These are phyloP conservation scores for Sporormia fimetaria DNA, from an alignment of 495 filamentous ascomycete species.

Conservation along the genomic window DNA sequence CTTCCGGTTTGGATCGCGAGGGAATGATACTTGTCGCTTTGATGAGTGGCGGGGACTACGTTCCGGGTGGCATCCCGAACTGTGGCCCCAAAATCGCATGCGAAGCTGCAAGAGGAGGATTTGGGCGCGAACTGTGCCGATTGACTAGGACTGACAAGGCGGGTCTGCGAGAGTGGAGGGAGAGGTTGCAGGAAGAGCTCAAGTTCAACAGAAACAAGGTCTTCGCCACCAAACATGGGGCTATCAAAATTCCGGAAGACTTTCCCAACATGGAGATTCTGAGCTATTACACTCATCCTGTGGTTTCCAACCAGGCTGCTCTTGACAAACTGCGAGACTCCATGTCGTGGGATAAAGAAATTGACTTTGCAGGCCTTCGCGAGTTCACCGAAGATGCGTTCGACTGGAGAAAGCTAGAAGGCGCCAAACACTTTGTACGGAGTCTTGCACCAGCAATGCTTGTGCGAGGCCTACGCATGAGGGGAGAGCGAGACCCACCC, in stretches of 20 bases:
- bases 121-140: conserved; percentile 66
- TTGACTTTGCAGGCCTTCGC: conserved; percentile 59
- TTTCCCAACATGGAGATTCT: conserved; percentile 75
- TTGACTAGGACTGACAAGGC: conserved; percentile 32
- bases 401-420: conserved; percentile 67
- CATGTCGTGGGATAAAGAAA: conserved; percentile 49
- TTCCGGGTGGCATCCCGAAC: conserved; percentile 75
- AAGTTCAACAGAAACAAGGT: conserved; percentile 72
- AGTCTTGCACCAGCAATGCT: conserved; percentile 71
- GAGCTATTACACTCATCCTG: conserved; percentile 75
- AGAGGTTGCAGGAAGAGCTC: conserved; percentile 61
- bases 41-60: conserved; percentile 93
- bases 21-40: conserved; percentile 93
- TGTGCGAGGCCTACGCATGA: conserved; percentile 47
- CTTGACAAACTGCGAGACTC: conserved; percentile 46
- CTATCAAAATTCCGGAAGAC: conserved; percentile 60
- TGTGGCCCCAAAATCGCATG: conserved; percentile 81
- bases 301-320: conserved; percentile 53
- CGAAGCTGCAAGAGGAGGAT: conserved; percentile 81
- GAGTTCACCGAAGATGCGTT: conserved; percentile 67
- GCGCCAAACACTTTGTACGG: conserved; percentile 74
- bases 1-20: conserved; percentile 54
- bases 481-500: conserved; percentile 12
- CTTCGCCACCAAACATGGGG: conserved; percentile 64
- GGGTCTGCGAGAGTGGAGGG: conserved; percentile 58